phyloP scores from a whole-genome alignment of 2,329 filamentous ascomycete species.

The Fusarium temperatum region DNA sequence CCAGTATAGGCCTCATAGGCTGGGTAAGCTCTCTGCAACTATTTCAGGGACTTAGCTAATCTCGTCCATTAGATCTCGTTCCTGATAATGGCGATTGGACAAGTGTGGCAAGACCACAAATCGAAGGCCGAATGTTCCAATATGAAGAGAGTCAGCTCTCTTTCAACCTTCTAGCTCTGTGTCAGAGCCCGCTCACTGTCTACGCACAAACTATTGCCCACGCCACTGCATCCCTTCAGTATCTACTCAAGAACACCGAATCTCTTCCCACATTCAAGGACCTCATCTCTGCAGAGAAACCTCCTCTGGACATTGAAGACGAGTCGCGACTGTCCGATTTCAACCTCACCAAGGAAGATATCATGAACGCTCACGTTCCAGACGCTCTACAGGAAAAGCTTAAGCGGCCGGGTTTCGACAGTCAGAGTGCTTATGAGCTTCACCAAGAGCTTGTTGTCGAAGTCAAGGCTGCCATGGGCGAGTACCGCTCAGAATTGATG shows the following conservation, averaged over 20 bases:
- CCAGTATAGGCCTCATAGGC: slow-evolving; percentile 68
- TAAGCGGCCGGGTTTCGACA: slow-evolving; percentile 4
- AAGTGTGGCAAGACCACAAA: slow-evolving; percentile 67
- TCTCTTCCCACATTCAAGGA: slow-evolving; percentile 30
- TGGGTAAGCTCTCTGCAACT: slow-evolving; percentile 42
- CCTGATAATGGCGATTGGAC: slow-evolving; percentile 67
- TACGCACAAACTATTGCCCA: slow-evolving; percentile 58
- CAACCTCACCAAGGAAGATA: slow-evolving; percentile 38
- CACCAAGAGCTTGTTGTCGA: slow-evolving; percentile 52
- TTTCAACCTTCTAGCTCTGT: slow-evolving; percentile 82
- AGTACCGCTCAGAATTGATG: slow-evolving; percentile 60
- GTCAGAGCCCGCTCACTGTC: slow-evolving; percentile 68
- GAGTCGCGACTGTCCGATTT: slow-evolving; percentile 44
- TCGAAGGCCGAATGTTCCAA: slow-evolving; percentile 73
- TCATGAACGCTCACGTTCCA: slow-evolving; percentile 37
- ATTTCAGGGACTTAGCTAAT: not conserved
- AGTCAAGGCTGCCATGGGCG: slow-evolving; percentile 53
- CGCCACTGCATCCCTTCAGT: slow-evolving; percentile 52
- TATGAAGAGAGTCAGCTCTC: slow-evolving; percentile 72
- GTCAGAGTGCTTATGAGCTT: slow-evolving; percentile 46
- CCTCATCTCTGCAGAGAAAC: slow-evolving; percentile 34
- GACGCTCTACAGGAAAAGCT: slow-evolving; percentile 22
- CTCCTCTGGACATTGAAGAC: slow-evolving; percentile 36
- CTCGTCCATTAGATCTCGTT: slow-evolving; percentile 16
- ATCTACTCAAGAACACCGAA: slow-evolving; percentile 48